A percentile compares a stretch with the other conserved stretches of the same genome.
phyloP scores from a whole-genome alignment of 2,329 filamentous ascomycete species.

The Tolypocladium amazonense region DNA sequence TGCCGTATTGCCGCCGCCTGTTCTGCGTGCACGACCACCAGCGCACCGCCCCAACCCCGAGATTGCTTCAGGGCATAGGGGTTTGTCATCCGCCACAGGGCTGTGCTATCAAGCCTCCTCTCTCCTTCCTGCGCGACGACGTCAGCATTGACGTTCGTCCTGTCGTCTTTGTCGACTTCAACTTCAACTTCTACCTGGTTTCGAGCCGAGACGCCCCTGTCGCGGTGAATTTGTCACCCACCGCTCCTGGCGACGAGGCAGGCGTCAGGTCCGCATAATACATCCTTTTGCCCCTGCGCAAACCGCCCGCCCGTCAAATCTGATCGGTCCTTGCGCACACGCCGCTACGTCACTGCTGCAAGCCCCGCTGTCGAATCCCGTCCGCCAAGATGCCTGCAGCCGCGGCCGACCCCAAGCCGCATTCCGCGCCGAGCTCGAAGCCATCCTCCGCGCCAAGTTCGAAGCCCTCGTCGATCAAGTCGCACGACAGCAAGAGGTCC shows the following conservation, averaged over 20 bases:
- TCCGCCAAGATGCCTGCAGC: slow-evolving; percentile 21
- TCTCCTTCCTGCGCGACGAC: background rate
- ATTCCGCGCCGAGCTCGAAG: slow-evolving; percentile 35
- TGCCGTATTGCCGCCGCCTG: background rate
- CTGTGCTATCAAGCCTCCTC: background rate
- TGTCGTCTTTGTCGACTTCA: background rate
- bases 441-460: slow-evolving; percentile 32
- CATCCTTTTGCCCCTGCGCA: background rate
- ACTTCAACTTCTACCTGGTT: background rate
- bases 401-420: slow-evolving; percentile 20
- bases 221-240: background rate
- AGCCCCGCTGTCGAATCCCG: background rate
- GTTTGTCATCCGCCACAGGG: background rate
- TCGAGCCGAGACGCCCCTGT: background rate
- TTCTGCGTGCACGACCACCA: background rate
- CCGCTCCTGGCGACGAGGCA: background rate
- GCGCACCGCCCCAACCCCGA: background rate
- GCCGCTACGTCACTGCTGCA: slow-evolving; percentile 1
- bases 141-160: background rate
- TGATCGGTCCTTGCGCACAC: background rate
- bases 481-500: slow-evolving; percentile 31
- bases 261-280: background rate
- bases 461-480: slow-evolving; percentile 39
- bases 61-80: background rate
- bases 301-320: background rate